Evolutionary conservation across 208 protist species (phyloP), one percentile per base, ranked within the genome.

Genomic region (Histomonas meleagridis): DNA sequence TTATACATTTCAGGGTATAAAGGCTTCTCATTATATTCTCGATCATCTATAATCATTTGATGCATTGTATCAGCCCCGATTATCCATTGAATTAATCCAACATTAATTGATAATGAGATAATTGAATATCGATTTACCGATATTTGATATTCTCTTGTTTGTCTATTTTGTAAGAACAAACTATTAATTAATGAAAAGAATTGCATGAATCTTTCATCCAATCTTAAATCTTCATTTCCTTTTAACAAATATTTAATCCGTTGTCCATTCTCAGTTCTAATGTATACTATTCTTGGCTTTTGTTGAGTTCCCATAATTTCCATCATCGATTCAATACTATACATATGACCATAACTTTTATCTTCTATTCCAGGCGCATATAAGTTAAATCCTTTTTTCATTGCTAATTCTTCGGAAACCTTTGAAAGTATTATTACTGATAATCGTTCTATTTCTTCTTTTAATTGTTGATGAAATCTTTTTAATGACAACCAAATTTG

Each of bases 301-400:
- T 91, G 90, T n/a, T 91, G 70, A 10, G 70, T 81, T 81, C n/a
- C 70, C 9, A 81, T n/a, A 23, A 81, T 43, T 81, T 81, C n/a
- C 7, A 81, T n/a, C 21, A 32, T 43, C 21, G 70, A 43, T 9
- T 81, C 70, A 51, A 81, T 23, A 10, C 3, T 53, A 12, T 81
- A 16, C 1, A 81, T 81, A 32, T 81, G 26, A 4, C 12, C 18
- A n/a, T 65, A 32, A 10, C 23, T 28, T 7, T 65, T 32, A 28
- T 65, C n/a, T 3, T 65, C 7, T n/a, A 12, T 76, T 1, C 70
- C 70, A 32, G 70, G 70, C 18, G 38, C 38, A n/a, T 32, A 14
- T 16, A 81, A 53, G 7, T 9, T n/a, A 28, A 81, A 81, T 12
- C 38, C 70, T 81, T 43, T 48, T 51, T 81, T 81, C 1, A 23